phyloP scores from a whole-genome alignment of 371 early-diverging fungal genomes.

The Rhizopus sp. region DNA sequence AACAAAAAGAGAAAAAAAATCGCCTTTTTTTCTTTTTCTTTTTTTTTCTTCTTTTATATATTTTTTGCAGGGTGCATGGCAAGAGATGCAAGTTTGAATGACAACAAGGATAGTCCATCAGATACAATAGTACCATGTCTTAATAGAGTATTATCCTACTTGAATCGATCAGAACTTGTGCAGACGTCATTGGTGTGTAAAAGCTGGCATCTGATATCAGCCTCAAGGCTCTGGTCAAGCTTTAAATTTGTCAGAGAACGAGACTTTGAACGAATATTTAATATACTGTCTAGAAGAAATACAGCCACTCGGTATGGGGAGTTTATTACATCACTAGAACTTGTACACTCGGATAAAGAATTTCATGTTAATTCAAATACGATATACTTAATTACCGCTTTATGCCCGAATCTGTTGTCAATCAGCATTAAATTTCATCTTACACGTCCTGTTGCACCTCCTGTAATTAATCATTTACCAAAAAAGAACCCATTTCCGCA shows the following conservation, averaged over 20 bases:
- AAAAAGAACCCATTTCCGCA: background rate
- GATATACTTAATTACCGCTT: slow-evolving; percentile 36
- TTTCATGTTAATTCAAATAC: slow-evolving; percentile 37
- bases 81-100: slow-evolving; percentile 41
- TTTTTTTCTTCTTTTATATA: background rate
- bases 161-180: slow-evolving; percentile 28
- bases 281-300: slow-evolving; percentile 35
- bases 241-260: slow-evolving; percentile 43
- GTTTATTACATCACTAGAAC: slow-evolving; percentile 37
- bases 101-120: slow-evolving; percentile 12
- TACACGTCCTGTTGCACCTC: slow-evolving; percentile 42
- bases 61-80: slow-evolving; percentile 33
- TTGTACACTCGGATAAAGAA: slow-evolving; percentile 45
- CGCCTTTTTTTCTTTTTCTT: background rate
- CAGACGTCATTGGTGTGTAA: slow-evolving; percentile 29
- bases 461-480: slow-evolving; percentile 8
- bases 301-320: slow-evolving; percentile 32
- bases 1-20: background rate
- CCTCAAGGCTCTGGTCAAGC: slow-evolving; percentile 34
- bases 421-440: slow-evolving; percentile 40
- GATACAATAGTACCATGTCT: slow-evolving; percentile 21
- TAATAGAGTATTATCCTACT: slow-evolving; percentile 29
- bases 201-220: slow-evolving; percentile 32
- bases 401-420: slow-evolving; percentile 43
- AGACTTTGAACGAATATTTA: slow-evolving; percentile 49